Conservation (phyloP, 345 rosid species). For the Theobroma cacao region DNA sequence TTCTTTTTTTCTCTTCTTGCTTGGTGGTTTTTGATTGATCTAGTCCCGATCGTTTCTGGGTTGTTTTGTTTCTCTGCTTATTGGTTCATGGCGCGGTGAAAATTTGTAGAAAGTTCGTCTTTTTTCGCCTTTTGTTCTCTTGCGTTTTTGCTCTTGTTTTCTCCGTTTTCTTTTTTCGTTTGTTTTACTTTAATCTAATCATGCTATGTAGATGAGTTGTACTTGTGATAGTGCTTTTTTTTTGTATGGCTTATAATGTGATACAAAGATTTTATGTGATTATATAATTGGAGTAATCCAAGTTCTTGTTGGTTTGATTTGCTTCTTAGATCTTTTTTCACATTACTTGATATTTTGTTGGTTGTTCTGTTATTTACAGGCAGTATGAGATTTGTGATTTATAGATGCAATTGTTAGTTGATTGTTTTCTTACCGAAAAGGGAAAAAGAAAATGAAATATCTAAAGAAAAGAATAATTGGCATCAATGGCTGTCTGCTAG, state of each 20-base stretch:
- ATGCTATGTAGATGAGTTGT: neutral
- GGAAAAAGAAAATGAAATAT: neutral
- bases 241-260: neutral
- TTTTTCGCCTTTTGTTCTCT: too few relatives aligned
- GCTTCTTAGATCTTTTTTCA: neutral
- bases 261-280: neutral
- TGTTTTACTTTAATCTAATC: neutral
- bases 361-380: neutral
- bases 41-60: neutral
- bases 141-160: neutral
- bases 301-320: neutral
- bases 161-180: too few relatives aligned
- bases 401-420: neutral
- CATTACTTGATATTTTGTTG: neutral
- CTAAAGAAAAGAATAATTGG: neutral
- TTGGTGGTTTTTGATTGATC: slow-evolving; percentile 4
- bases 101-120: neutral
- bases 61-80: neutral
- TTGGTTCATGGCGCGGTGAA: neutral
- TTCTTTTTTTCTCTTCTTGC: neutral
- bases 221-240: neutral
- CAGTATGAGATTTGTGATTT: neutral
- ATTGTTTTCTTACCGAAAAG: neutral
- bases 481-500: too few relatives aligned
- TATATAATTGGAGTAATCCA: neutral